Conservation (phyloP, 2,329 filamentous ascomycete species). For the Xylaria sp. region DNA sequence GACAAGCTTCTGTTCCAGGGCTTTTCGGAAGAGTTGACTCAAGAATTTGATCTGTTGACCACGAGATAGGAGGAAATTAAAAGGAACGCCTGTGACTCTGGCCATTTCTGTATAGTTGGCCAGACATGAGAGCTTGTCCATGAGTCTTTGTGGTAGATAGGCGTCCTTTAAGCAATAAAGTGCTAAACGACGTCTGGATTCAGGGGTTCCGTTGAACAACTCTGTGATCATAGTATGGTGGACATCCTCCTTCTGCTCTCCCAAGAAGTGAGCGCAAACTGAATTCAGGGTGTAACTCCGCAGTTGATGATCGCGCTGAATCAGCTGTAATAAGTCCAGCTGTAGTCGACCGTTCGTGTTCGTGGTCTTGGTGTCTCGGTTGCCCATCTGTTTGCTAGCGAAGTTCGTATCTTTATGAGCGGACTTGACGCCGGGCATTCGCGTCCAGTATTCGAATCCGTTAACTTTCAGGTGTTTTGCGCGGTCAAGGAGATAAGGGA, state of each 20-base stretch:
- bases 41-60: conserved; percentile 98
- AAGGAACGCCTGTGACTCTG: conserved; percentile 95
- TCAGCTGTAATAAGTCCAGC: conserved; percentile 86
- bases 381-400: conserved; percentile 97
- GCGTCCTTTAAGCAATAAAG: conserved; percentile 98
- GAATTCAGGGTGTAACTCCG: conserved; percentile 97
- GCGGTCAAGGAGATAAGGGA: conserved; percentile 87
- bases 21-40: conserved; percentile 94
- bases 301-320: conserved; percentile 91
- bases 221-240: conserved; percentile 99
- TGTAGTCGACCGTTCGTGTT: conserved; percentile 94
- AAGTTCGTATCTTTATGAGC: conserved; percentile 76
- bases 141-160: conserved; percentile 84
- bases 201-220: conserved; percentile 90
- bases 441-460: conserved; percentile 82
- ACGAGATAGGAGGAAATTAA: conserved; percentile 85
- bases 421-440: conserved; percentile 66
- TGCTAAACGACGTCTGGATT: conserved; percentile 83
- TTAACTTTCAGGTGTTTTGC: conserved; percentile 76
- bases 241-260: conserved; percentile 97
- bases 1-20: conserved; percentile 85
- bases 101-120: conserved; percentile 99
- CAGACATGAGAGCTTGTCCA: conserved; percentile 98
- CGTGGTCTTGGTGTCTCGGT: conserved; percentile 85
- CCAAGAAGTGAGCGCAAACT: conserved; percentile 88